Evolutionary conservation across 306 rosid genomes (phyloP), one percentile per base, ranked within the genome.

Genomic region (Glycine tomentella): DNA sequence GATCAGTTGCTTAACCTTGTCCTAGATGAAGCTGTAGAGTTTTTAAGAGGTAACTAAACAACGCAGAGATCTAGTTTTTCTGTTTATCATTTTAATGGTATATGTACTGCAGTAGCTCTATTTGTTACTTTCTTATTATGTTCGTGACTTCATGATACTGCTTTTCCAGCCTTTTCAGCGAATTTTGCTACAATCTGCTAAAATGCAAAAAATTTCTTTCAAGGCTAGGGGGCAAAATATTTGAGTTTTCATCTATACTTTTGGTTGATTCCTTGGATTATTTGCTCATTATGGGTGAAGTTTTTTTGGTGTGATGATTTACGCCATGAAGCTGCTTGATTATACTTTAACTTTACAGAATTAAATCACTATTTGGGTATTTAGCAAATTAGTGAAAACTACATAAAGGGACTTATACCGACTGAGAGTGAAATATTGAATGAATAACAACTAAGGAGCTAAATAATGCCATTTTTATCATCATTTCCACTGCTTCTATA

Each of bases 1-100:
- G 99, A 95, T 81, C 99, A 95, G 87, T 85, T 95, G 74, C 91
- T 95, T 44, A 95, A 95, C 83, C 99, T 95, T 79, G 98, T 95
- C 49, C 84, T 95, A 17, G 99, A 95, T 68, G 99, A 95, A 87
- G 96, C 98, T 17, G 81, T 93, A 9, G 99, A 95, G 84, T 95
- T 91, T 87, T 70, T 92, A 9, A 89, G 99, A 90, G 99, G 99
- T 95, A 83, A 78, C n/a, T 11, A 7, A 9, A 42, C 15, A 72
- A 2, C 4, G 20, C 6, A 9, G 12, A 49, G 42, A 12, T 46
- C 38, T 58, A 79, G 31, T 17, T 72, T 74, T 14, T 78, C 8
- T n/a, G n/a, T n/a, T n/a, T n/a, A 65, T 62, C 3, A 4, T 36
- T 36, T 17, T 20, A 64, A 38, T 17, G 38, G 15, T 61, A 12